phyloP scores from a whole-genome alignment of 1,284 basidiomycete species.

The Cerioporus squamosus region DNA sequence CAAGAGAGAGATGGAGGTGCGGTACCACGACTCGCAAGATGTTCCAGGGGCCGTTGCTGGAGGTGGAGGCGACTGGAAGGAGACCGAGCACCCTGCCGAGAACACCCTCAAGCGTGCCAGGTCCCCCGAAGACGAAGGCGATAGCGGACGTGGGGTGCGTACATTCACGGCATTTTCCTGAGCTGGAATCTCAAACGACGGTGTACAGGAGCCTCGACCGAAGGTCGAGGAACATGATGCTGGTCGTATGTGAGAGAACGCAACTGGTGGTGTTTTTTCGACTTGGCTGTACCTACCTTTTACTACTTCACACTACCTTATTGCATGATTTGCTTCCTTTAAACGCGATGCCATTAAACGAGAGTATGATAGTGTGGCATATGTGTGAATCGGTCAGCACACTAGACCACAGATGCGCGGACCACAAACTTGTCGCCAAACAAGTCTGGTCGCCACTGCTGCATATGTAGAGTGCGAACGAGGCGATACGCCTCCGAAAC shows the following conservation, averaged over 20 bases:
- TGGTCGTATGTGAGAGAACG: slow-evolving; percentile 56
- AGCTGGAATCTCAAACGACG: slow-evolving; percentile 1
- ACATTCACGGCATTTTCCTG: background rate
- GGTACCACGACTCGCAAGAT: slow-evolving; percentile 86
- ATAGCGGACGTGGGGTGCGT: slow-evolving; percentile 57
- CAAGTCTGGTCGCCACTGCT: slow-evolving; percentile 44
- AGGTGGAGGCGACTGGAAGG: slow-evolving; percentile 86
- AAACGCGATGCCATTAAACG: background rate
- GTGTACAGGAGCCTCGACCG: slow-evolving; percentile 47
- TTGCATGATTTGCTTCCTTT: background rate
- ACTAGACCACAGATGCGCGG: slow-evolving; percentile 63
- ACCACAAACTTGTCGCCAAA: slow-evolving; percentile 49
- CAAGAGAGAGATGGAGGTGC: slow-evolving; percentile 83
- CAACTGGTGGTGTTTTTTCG: too few species aligned
- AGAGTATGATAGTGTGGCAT: background rate
- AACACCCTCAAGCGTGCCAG: slow-evolving; percentile 63
- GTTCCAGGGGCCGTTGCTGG: slow-evolving; percentile 82
- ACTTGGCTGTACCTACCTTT: too few species aligned
- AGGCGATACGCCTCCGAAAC: slow-evolving; percentile 69
- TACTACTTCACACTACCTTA: too few species aligned
- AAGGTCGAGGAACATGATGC: slow-evolving; percentile 64
- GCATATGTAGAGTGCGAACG: slow-evolving; percentile 66
- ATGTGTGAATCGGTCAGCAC: background rate
- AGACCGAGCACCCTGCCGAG: slow-evolving; percentile 48
- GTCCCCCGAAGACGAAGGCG: slow-evolving; percentile 74